Percentiles rank a stretch among this genome's conserved stretches.
Evolutionary conservation across 192 early-diverging fungal genomes (phyloP).

Genomic region (Coemansia sp.): DNA sequence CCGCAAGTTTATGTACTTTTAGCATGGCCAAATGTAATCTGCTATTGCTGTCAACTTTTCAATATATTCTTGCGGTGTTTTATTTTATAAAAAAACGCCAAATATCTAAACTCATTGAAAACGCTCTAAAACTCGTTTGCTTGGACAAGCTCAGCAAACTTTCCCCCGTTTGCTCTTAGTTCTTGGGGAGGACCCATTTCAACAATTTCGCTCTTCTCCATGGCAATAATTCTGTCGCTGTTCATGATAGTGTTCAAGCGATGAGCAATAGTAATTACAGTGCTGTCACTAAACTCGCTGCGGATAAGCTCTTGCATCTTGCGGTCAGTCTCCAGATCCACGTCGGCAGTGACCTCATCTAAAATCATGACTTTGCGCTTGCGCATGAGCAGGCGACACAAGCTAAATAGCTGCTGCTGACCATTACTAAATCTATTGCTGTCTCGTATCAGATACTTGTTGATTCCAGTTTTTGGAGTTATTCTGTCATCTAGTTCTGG

Average conservation of each 20-base stretch:
- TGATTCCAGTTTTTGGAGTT: background rate
- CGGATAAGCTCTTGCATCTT: conserved; percentile 41
- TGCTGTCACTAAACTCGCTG: conserved; percentile 49
- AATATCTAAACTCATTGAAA: background rate
- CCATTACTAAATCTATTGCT: conserved; percentile 52
- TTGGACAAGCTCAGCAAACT: conserved; percentile 8
- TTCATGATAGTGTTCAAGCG: conserved; percentile 65
- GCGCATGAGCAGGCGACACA: conserved; percentile 60
- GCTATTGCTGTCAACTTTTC: background rate
- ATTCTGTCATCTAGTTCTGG: background rate
- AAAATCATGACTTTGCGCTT: conserved; percentile 60
- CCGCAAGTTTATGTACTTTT: conserved; percentile 26
- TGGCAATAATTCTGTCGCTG: conserved; percentile 63
- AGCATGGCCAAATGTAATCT: background rate
- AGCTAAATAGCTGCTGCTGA: conserved; percentile 64
- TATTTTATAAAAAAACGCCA: background rate
- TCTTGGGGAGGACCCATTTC: background rate
- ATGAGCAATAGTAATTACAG: conserved; percentile 68
- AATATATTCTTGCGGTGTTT: background rate
- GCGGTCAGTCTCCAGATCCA: conserved; percentile 44
- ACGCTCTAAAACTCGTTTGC: background rate
- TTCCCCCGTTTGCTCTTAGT: conserved; percentile 28
- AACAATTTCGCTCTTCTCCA: conserved; percentile 30
- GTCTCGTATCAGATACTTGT: background rate
- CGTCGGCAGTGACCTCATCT: conserved; percentile 68